A percentile compares a stretch with the other conserved stretches of the same genome.
phyloP scores from a whole-genome alignment of 345 rosid species.

The Eucalyptus victrix region DNA sequence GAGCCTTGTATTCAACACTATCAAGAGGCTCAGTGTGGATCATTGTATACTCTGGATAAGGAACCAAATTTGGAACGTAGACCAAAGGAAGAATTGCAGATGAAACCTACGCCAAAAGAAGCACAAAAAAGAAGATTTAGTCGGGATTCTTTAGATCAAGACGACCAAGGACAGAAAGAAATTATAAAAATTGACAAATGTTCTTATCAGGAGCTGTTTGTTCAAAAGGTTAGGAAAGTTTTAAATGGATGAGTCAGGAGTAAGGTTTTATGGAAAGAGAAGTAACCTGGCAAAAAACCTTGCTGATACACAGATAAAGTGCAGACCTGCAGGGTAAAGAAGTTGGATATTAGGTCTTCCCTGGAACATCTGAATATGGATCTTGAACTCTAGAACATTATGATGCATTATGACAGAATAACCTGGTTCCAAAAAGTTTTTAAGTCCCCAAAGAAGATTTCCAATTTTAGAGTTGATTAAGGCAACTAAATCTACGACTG shows the following conservation, averaged over 20 bases:
- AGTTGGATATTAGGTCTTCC: background rate
- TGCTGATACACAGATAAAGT: constrained; percentile 44
- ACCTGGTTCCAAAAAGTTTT: background rate
- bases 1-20: constrained; percentile 58
- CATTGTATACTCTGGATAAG: constrained; percentile 53
- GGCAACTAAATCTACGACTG: background rate
- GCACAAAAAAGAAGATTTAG: background rate
- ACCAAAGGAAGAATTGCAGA: constrained; percentile 63
- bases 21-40: constrained; percentile 32
- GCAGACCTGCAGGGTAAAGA: background rate
- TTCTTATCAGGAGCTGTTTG: background rate
- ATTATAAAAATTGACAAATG: background rate
- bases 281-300: constrained; percentile 55
- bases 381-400: background rate
- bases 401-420: background rate
- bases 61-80: constrained; percentile 57
- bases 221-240: background rate
- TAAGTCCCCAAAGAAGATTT: background rate
- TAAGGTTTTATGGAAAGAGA: background rate
- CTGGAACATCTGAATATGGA: background rate
- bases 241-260: background rate
- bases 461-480: background rate
- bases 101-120: constrained; percentile 34
- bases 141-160: background rate
- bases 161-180: background rate